Evolutionary conservation across 2,329 filamentous ascomycete species (phyloP).

Genomic region (Rhynchosporium agropyri): DNA sequence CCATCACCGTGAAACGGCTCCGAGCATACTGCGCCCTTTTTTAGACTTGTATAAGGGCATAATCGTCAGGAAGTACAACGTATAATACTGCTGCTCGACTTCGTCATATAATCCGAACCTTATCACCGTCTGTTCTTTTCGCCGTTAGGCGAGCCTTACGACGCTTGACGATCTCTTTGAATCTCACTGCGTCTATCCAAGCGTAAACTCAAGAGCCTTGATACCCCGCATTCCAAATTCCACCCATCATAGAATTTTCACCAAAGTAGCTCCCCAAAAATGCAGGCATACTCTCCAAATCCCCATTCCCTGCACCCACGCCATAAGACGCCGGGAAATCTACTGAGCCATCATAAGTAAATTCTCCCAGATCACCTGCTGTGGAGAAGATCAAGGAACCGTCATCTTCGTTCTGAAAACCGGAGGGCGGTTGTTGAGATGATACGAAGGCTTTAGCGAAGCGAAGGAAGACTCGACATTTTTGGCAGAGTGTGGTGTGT

Average conservation of each 20-base stretch:
- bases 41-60: no score
- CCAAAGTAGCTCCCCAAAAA: constrained; percentile 24
- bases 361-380: background rate
- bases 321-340: background rate
- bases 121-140: no score
- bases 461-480: constrained; percentile 26
- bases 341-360: background rate
- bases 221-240: constrained; percentile 24
- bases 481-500: constrained; percentile 21
- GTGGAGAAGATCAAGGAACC: constrained; percentile 24
- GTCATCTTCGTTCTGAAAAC: constrained; percentile 23
- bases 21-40: no score
- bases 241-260: constrained; percentile 14
- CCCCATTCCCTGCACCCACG: constrained; percentile 2
- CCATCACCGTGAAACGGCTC: no score
- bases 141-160: no score
- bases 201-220: background rate
- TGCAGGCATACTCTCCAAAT: constrained; percentile 19
- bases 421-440: constrained; percentile 19
- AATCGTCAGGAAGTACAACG: no score
- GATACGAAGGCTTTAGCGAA: constrained; percentile 26
- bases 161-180: no score
- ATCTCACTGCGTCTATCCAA: background rate
- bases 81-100: no score
- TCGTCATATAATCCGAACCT: no score